Conservation (phyloP, 805 yeast species). For the Candida ipomoeae region DNA sequence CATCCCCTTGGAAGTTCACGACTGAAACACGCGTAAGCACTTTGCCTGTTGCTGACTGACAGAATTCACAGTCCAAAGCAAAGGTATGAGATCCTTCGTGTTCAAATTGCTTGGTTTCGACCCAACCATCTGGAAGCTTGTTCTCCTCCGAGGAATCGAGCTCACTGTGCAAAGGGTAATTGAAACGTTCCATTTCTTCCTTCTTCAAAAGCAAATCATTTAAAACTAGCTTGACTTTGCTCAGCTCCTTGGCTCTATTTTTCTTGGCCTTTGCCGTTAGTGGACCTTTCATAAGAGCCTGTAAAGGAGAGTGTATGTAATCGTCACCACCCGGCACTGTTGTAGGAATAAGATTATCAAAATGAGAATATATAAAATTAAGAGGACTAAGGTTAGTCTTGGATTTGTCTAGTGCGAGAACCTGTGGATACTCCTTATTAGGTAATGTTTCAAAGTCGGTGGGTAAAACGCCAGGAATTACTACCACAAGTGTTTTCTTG, state of each 20-base stretch:
- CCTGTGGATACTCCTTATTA: background rate
- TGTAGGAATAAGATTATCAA: constrained; percentile 45
- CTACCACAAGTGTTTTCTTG: constrained; percentile 49
- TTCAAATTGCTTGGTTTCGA: constrained; percentile 48
- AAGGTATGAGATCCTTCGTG: constrained; percentile 62
- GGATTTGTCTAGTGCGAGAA: constrained; percentile 2
- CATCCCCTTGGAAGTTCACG: constrained; percentile 56
- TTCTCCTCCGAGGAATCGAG: constrained; percentile 9
- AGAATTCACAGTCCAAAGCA: constrained; percentile 95
- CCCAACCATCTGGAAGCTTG: constrained; percentile 40
- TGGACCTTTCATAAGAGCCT: constrained; percentile 54
- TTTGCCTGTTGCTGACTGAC: constrained; percentile 55
- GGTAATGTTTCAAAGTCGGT: constrained; percentile 33
- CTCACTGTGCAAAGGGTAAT: constrained; percentile 56
- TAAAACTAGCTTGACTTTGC: constrained; percentile 37
- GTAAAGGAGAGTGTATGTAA: constrained; percentile 49
- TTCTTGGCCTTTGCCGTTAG: constrained; percentile 54
- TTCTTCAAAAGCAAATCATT: constrained; percentile 50
- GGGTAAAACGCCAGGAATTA: constrained; percentile 61
- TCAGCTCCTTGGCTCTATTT: constrained; percentile 30
- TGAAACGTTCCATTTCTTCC: constrained; percentile 45
- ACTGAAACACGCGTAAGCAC: constrained; percentile 77
- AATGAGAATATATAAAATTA: constrained; percentile 34
- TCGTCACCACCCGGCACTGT: constrained; percentile 64
- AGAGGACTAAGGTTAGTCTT: constrained; percentile 15